Percentiles rank a stretch among this genome's conserved stretches.
Evolutionary conservation across 73 alveolate genomes (phyloP).

Genomic region (Tetrahymena thermophila): DNA sequence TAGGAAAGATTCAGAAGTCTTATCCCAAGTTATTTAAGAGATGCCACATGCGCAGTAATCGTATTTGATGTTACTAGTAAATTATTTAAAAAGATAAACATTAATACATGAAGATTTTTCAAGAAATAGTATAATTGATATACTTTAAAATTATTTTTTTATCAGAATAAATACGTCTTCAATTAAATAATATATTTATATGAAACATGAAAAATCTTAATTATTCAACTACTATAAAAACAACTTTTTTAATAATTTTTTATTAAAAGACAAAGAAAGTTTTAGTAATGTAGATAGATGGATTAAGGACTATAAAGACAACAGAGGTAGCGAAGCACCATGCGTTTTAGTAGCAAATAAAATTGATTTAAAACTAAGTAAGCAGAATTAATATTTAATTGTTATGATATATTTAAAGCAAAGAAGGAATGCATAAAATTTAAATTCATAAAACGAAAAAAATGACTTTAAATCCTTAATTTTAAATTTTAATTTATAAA

Average conservation of each 20-base stretch:
- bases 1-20: constrained; percentile 47
- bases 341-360: neutral
- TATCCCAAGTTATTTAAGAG: constrained; percentile 47
- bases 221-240: neutral
- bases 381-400: neutral
- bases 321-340: neutral
- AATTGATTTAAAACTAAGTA: neutral
- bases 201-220: neutral
- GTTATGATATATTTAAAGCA: neutral
- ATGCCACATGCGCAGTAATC: constrained; percentile 4
- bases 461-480: neutral
- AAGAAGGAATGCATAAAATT: neutral
- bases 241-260: neutral
- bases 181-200: neutral
- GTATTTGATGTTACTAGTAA: neutral
- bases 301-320: neutral
- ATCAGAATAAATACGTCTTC: neutral
- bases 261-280: neutral
- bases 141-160: too few relatives aligned
- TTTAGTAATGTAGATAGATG: neutral
- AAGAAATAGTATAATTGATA: too few relatives aligned
- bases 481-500: neutral
- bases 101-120: too few relatives aligned
- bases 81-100: neutral
- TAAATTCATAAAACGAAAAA: neutral